Base-by-base conservation (phyloP, 176 grass and related monocot genomes). In the Sorghum bicolor region DNA sequence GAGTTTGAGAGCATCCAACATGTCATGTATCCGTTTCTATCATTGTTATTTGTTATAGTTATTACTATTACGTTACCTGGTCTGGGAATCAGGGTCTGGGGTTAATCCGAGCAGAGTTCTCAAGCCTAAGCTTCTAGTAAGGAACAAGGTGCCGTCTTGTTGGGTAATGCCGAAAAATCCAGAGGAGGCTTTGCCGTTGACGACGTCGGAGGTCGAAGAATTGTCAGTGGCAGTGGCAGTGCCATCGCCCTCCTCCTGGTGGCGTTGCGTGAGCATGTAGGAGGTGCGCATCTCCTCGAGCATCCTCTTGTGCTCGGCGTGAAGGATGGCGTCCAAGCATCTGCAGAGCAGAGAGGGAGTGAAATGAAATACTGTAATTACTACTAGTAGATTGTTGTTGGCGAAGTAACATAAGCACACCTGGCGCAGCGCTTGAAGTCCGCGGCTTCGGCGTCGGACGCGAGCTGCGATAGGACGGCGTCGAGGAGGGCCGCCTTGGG, bases 261-360 rank as follows among this genome's bases (percentile, higher is more conserved):
- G 62, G 78, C 45, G 39, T 41, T 75, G 65, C 77, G 83, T 88
- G 52, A 86, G 84, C 67, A 87, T 85, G 72, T 95, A 98, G 50
- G 61, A 95, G 31, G 85, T 71, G 40, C 93, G 93, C 96, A 95
- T 98, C 55, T 98, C 91, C 84, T 98, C 96, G 28, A 98, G 89
- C 72, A 93, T 79, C 82, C 80, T 72, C 90, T 92, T 98, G 85
- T 98, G 96, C 82, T 98, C 96, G 11, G 96, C 96, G 78, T 98
- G 92, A 26, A 98, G 82, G 67, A 98, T 91, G 7, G 89, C 88
- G 67, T 98, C 96, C 84, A 98, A 86, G 76, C 75, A 92, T 78
- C 95, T 94, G 41, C 22, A n/a, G 53, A 10, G 53, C 53, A 58
- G 10, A 12, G 9, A 25, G 53, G 53, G 53, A n/a, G 8, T 55